phyloP scores from a whole-genome alignment of 768 basidiomycete genomes.

The Cystobasidium ongulense region DNA sequence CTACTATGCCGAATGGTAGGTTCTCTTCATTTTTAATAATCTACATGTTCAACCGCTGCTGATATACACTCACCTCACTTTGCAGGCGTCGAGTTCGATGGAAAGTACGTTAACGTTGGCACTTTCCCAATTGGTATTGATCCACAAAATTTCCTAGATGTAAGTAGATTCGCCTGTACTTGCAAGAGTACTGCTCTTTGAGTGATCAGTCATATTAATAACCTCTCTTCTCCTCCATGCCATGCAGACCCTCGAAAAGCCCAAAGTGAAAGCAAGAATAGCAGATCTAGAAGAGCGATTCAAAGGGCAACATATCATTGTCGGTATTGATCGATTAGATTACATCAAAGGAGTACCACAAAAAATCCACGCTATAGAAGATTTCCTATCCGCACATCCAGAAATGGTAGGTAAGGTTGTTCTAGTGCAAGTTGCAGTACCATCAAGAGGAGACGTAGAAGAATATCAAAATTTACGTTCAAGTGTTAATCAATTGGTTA shows the following conservation, averaged over 20 bases:
- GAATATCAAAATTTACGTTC: slow-evolving; percentile 96
- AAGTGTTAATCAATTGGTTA: slow-evolving; percentile 94
- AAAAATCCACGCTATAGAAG: slow-evolving; percentile 89
- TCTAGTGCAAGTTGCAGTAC: slow-evolving; percentile 90
- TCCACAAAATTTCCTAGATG: slow-evolving; percentile 79
- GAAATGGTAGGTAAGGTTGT: slow-evolving; percentile 99
- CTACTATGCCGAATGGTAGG: slow-evolving; percentile 83
- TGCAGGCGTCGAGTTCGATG: slow-evolving; percentile 76
- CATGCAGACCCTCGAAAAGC: slow-evolving; percentile 65
- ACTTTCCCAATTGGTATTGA: slow-evolving; percentile 99
- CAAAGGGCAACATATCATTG: slow-evolving; percentile 89
- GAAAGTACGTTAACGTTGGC: slow-evolving; percentile 89
- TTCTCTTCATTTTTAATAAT: neutral
- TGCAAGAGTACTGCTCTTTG: neutral
- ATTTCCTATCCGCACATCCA: slow-evolving; percentile 93
- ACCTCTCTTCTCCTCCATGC: neutral
- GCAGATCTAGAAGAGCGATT: slow-evolving; percentile 77
- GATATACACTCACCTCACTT: neutral
- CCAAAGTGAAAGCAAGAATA: slow-evolving; percentile 71
- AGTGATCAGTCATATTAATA: neutral
- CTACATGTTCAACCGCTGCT: neutral
- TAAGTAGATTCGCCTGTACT: slow-evolving; percentile 43
- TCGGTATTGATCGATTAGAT: slow-evolving; percentile 94
- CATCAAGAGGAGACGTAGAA: slow-evolving; percentile 95
- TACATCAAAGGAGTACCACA: slow-evolving; percentile 99